Conservation (phyloP, 495 filamentous ascomycete genomes). For the Saxophila tyrrhenica region DNA sequence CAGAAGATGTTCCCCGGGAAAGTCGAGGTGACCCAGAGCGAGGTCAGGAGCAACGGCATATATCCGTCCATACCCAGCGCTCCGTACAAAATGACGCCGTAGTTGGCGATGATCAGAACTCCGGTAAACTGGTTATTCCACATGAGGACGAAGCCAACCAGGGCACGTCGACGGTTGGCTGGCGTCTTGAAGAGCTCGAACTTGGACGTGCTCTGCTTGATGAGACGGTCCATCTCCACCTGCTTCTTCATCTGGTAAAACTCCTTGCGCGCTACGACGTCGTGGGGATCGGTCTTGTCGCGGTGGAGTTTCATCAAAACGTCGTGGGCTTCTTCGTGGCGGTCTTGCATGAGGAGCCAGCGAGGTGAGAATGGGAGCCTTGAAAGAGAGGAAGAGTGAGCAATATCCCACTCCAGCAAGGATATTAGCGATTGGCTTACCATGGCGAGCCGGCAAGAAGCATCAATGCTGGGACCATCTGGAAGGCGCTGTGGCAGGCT, state of each 20-base stretch:
- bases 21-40: constrained; percentile 18
- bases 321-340: constrained; percentile 18
- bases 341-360: constrained; percentile 18
- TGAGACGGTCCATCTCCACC: constrained; percentile 18
- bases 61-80: constrained; percentile 16
- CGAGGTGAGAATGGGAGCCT: constrained; percentile 3
- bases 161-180: constrained; percentile 15
- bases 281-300: constrained; percentile 6
- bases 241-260: constrained; percentile 23
- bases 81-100: constrained; percentile 15
- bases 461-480: constrained; percentile 16
- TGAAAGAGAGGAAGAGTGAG: too few species aligned
- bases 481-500: constrained; percentile 8
- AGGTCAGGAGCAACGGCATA: constrained; percentile 18
- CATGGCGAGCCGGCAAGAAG: constrained; percentile 13
- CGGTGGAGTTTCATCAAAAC: constrained; percentile 13
- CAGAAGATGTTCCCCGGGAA: constrained; percentile 21
- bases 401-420: too few species aligned
- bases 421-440: too few species aligned
- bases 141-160: constrained; percentile 16
- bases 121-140: constrained; percentile 19
- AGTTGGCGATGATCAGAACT: constrained; percentile 21
- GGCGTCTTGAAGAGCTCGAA: constrained; percentile 20
- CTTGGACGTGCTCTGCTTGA: constrained; percentile 11
- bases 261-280: constrained; percentile 11